Conservation (phyloP, 1,284 basidiomycete genomes). For the Puccinia horiana region DNA sequence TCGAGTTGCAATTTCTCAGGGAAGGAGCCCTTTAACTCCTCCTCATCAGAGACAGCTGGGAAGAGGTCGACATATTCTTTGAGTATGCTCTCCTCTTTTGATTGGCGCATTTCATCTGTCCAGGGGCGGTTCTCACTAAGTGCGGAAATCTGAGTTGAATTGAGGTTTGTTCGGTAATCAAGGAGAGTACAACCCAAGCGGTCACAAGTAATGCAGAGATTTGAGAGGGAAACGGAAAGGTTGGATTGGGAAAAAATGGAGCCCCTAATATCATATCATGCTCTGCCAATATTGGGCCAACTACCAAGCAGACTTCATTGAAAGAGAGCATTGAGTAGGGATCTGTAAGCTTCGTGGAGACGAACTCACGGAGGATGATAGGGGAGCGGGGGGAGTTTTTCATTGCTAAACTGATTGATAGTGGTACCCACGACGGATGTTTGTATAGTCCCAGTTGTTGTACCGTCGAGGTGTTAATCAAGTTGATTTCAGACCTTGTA, state of each 20-base stretch:
- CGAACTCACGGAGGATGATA: background rate
- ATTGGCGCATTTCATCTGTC: background rate
- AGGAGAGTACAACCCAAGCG: background rate
- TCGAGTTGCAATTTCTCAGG: background rate
- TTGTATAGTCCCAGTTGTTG: background rate
- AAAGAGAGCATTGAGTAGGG: background rate
- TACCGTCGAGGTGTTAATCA: too few species aligned
- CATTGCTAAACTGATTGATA: background rate
- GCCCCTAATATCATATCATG: conserved; percentile 14
- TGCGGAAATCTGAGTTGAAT: background rate
- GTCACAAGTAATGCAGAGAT: background rate
- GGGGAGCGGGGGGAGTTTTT: too few species aligned
- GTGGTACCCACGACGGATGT: background rate
- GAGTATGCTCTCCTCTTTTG: too few species aligned
- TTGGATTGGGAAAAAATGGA: background rate
- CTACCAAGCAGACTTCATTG: background rate
- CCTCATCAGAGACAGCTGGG: background rate
- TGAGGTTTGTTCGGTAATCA: too few species aligned
- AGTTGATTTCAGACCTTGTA: background rate
- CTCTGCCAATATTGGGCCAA: background rate
- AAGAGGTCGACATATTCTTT: background rate
- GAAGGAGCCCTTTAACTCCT: background rate
- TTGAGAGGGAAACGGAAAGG: background rate
- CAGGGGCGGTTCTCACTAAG: background rate
- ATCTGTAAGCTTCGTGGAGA: background rate